Percentiles rank a stretch among this genome's conserved stretches.
Evolutionary conservation across 192 early-diverging fungal genomes (phyloP).

Genomic region (Podila verticillata): DNA sequence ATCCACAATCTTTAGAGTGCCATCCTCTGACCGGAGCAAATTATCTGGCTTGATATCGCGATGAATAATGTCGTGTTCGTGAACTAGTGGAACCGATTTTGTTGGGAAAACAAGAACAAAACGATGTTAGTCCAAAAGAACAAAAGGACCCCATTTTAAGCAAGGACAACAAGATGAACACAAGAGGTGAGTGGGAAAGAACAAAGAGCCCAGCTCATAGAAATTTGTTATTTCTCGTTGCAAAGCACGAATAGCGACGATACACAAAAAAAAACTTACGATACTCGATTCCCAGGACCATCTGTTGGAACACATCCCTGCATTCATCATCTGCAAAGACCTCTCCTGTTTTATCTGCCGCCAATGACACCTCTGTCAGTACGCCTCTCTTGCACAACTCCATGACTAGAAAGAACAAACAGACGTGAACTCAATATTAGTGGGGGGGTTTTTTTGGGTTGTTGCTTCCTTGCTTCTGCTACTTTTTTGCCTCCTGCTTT

Average conservation of each 20-base stretch:
- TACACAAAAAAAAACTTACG: constrained; percentile 58
- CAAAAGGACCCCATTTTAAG: no score
- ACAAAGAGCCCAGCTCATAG: no score
- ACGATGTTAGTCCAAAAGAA: no score
- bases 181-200: no score
- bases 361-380: constrained; percentile 72
- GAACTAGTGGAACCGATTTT: constrained; percentile 63
- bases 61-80: constrained; percentile 94
- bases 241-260: not conserved
- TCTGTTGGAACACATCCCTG: constrained; percentile 79
- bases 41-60: constrained; percentile 96
- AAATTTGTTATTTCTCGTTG: no score
- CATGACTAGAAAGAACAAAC: constrained; percentile 65
- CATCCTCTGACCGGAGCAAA: constrained; percentile 80
- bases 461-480: no score
- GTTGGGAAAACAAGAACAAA: no score
- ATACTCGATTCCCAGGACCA: constrained; percentile 94
- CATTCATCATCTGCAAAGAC: constrained; percentile 65
- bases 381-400: constrained; percentile 87
- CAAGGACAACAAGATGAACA: no score
- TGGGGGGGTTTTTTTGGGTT: not conserved
- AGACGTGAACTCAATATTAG: not conserved
- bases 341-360: constrained; percentile 41
- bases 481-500: no score
- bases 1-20: constrained; percentile 92